phyloP scores from a whole-genome alignment of 371 early-diverging fungal species.

The Vairimorpha necatrix region DNA sequence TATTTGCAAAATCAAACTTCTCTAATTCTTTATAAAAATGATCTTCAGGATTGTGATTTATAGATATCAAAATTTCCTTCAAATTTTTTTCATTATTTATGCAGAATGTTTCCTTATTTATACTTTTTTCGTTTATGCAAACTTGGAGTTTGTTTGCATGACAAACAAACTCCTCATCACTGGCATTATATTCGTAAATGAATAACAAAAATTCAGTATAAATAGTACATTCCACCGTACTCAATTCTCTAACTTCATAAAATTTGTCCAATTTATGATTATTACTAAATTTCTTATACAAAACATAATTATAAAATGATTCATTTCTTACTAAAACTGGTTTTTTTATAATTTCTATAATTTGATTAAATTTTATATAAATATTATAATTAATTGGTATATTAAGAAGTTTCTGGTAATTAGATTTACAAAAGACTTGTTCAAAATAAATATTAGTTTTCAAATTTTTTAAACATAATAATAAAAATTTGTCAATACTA shows the following conservation, averaged over 20 bases:
- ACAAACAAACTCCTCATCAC: neutral
- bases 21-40: neutral
- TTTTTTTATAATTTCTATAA: neutral
- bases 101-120: neutral
- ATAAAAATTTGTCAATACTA: conserved; percentile 1
- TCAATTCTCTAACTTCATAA: neutral
- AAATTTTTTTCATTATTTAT: neutral
- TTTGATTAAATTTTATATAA: conserved; percentile 12
- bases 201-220: conserved; percentile 2
- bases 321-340: conserved; percentile 1
- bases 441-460: conserved; percentile 13
- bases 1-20: neutral
- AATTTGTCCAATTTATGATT: conserved; percentile 11
- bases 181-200: conserved; percentile 18
- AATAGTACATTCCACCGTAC: neutral
- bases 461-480: neutral
- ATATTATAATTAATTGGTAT: neutral
- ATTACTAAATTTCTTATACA: conserved; percentile 16
- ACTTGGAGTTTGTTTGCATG: neutral
- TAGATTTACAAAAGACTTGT: conserved; percentile 11
- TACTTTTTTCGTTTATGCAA: neutral
- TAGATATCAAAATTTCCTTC: neutral
- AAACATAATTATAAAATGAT: conserved; percentile 23
- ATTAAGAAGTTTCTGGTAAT: conserved; percentile 13
- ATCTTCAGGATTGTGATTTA: neutral